These are phyloP conservation scores for Trichoderma pleuroti DNA, from an alignment of 2,329 filamentous ascomycete genomes.

Conservation along the genomic window DNA sequence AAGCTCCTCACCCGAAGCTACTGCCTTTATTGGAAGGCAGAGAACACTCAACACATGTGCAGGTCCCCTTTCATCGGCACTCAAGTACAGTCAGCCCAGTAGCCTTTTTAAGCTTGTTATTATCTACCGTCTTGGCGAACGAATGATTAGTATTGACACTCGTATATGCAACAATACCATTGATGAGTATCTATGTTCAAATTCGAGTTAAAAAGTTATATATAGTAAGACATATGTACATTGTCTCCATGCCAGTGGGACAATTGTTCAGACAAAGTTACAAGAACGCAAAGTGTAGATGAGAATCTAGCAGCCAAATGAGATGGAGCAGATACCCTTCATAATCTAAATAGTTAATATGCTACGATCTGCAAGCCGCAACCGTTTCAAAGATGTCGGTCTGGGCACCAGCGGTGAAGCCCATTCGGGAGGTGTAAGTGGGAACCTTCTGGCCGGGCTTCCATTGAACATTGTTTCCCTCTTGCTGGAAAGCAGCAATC, in stretches of 20 bases:
- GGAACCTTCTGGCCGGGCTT: background rate
- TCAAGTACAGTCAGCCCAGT: background rate
- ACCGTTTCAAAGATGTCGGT: conserved; percentile 4
- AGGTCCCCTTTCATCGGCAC: background rate
- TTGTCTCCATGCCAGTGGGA: background rate
- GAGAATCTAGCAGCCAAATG: no score
- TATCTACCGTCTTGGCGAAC: background rate
- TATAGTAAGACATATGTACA: background rate
- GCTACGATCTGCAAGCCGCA: background rate
- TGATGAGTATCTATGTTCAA: background rate
- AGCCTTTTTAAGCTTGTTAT: background rate
- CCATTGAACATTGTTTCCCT: conserved; percentile 2
- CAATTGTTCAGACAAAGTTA: background rate
- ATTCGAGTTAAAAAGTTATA: background rate
- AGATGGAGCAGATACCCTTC: background rate
- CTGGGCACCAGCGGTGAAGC: conserved; percentile 4
- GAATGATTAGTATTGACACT: background rate
- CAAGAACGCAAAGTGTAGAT: background rate
- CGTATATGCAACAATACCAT: background rate
- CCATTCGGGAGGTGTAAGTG: background rate
- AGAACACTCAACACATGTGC: background rate
- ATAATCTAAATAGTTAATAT: background rate
- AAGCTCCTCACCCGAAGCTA: background rate
- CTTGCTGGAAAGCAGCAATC: conserved; percentile 6
- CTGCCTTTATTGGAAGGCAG: background rate